Conservation (phyloP, 495 filamentous ascomycete genomes). For the Xylaria grammica region DNA sequence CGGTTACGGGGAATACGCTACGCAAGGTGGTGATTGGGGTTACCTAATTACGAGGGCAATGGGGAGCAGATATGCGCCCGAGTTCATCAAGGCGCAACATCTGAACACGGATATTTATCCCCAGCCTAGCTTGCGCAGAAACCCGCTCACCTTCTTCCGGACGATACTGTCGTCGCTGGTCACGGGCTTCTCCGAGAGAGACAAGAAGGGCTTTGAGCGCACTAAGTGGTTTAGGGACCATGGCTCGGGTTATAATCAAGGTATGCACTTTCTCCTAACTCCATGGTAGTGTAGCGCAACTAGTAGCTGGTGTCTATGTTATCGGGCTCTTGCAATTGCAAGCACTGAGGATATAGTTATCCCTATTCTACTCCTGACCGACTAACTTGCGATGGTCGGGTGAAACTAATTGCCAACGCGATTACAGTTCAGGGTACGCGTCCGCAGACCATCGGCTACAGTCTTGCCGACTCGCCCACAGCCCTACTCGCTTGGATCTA, state of each 20-base stretch:
- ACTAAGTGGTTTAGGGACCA: constrained; percentile 49
- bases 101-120: constrained; percentile 14
- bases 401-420: background rate
- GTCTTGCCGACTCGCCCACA: constrained; percentile 59
- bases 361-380: too few relatives aligned
- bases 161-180: constrained; percentile 12
- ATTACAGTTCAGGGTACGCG: constrained; percentile 54
- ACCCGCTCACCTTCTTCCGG: constrained; percentile 1
- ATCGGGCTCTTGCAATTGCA: too few relatives aligned
- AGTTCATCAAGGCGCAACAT: constrained; percentile 25
- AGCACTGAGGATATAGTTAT: too few relatives aligned
- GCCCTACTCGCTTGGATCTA: constrained; percentile 63
- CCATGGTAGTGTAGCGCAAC: too few relatives aligned
- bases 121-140: constrained; percentile 12
- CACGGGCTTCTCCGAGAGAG: constrained; percentile 21
- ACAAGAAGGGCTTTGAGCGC: constrained; percentile 39
- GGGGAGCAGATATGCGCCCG: constrained; percentile 42
- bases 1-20: constrained; percentile 65
- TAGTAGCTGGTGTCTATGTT: too few relatives aligned
- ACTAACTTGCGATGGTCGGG: background rate
- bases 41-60: constrained; percentile 61
- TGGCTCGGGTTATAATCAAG: constrained; percentile 53
- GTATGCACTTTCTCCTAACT: constrained; percentile 16
- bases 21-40: constrained; percentile 71
- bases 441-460: constrained; percentile 61